These are phyloP conservation scores for Yarrowia keelungensis DNA, from an alignment of 805 yeast genomes.

Conservation along the genomic window DNA sequence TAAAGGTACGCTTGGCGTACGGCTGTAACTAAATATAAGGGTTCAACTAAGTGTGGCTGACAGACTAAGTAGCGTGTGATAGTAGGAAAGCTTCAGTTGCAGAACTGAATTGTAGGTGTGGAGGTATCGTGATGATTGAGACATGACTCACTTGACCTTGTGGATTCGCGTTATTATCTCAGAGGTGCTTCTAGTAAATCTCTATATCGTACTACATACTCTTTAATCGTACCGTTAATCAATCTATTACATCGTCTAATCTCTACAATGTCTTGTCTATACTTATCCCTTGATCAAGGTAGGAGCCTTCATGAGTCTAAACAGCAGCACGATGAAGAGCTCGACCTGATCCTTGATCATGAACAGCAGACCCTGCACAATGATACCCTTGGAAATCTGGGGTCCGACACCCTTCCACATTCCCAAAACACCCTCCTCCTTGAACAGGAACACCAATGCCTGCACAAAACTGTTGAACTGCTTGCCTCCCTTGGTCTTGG, in stretches of 20 bases:
- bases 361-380: slow-evolving; percentile 84
- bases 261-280: slow-evolving; percentile 28
- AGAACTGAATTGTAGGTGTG: too few species aligned
- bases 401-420: slow-evolving; percentile 84
- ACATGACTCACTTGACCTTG: too few species aligned
- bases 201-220: too few species aligned
- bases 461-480: slow-evolving; percentile 65
- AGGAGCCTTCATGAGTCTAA: slow-evolving; percentile 42
- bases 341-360: slow-evolving; percentile 76
- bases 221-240: too few species aligned
- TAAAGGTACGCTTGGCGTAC: slow-evolving; percentile 2
- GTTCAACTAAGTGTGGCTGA: too few species aligned
- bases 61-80: too few species aligned
- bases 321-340: slow-evolving; percentile 46
- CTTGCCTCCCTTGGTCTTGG: slow-evolving; percentile 48
- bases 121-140: too few species aligned
- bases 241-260: slow-evolving; percentile 36
- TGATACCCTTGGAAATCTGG: slow-evolving; percentile 78
- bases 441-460: slow-evolving; percentile 65
- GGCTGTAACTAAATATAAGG: neutral
- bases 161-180: too few species aligned
- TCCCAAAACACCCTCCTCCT: slow-evolving; percentile 67
- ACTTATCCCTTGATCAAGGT: slow-evolving; percentile 9
- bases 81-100: too few species aligned
- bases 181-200: too few species aligned